Base-by-base conservation (phyloP, 2,329 filamentous ascomycete species). In the Botrytis fragariae region DNA sequence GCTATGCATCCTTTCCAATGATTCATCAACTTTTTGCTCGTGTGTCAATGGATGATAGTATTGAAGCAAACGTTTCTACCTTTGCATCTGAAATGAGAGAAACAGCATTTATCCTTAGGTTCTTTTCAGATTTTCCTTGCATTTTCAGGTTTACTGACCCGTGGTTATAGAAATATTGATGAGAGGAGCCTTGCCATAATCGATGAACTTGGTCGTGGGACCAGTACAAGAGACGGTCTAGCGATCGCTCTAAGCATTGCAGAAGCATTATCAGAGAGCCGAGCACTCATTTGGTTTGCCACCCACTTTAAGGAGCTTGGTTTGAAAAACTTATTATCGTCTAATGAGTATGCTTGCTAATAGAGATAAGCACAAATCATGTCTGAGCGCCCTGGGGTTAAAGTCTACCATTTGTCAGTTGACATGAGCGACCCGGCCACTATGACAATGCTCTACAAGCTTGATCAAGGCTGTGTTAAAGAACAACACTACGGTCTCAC, bases 1-100 rank as follows among this genome's bases (percentile, higher is more conserved):
- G 91, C 44, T 96, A 93, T 79, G 96, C 94, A 0, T 90, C 91
- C 0, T 92, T 98, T 75, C 89, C 94, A 0, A 89, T 98, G 29
- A 86, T 93, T 1, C 89, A 93, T 75, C 93, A 94, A 74, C 87
- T 99, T 0, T 98, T 99, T 81, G 93, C 96, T 0, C 88, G 96
- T 3, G 87, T 97, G 14, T 95, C 94, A 0, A 92, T 93, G 59
- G 92, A 97, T 72, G 95, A 98, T 81, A 93, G 88, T 75, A 92
- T 97, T 35, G 93, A 97, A 83, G 91, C 92, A 25, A 98, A 97
- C 75, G 88, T 97, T 37, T 98, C 95, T 0, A 97, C 94, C 0
- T 99, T 98, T 80, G 93, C 95, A 0, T 88, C 94, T 0, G 96
- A 99, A 82, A 98, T 99, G 96, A 88, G 93, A 60, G 96, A 98